phyloP scores from a whole-genome alignment of 768 basidiomycete species.

The Lanmaoa pseudosensibilis region DNA sequence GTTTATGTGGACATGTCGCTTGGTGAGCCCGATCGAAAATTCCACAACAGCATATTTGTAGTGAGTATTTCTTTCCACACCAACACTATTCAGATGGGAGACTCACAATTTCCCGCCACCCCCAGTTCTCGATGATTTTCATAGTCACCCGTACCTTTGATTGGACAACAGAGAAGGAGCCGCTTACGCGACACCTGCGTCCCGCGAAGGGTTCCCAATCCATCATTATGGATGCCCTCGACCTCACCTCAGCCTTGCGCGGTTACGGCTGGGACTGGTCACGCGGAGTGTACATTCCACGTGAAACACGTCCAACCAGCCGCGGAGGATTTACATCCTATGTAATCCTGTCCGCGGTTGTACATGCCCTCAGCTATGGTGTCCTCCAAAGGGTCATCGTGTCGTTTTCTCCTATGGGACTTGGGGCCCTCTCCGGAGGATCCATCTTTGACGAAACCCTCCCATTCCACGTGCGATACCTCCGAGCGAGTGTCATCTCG shows the following conservation, averaged over 20 bases:
- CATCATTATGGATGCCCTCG: constrained; percentile 41
- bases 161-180: constrained; percentile 11
- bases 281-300: constrained; percentile 23
- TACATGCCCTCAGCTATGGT: constrained; percentile 43
- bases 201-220: not conserved
- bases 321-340: constrained; percentile 26
- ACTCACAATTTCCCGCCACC: not conserved
- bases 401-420: not conserved
- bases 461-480: constrained; percentile 25
- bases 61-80: constrained; percentile 4
- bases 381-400: constrained; percentile 38
- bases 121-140: constrained; percentile 14
- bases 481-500: constrained; percentile 44
- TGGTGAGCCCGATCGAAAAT: not conserved
- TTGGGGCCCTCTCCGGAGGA: constrained; percentile 26
- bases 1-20: constrained; percentile 8
- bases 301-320: constrained; percentile 39
- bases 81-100: not conserved
- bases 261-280: constrained; percentile 65
- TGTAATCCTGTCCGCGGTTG: constrained; percentile 35
- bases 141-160: constrained; percentile 17
- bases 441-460: constrained; percentile 35
- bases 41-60: constrained; percentile 1
- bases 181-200: constrained; percentile 5
- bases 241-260: constrained; percentile 50